These are phyloP conservation scores for Sherardia arvensis DNA, from an alignment of 257 asterid species.

Conservation along the genomic window DNA sequence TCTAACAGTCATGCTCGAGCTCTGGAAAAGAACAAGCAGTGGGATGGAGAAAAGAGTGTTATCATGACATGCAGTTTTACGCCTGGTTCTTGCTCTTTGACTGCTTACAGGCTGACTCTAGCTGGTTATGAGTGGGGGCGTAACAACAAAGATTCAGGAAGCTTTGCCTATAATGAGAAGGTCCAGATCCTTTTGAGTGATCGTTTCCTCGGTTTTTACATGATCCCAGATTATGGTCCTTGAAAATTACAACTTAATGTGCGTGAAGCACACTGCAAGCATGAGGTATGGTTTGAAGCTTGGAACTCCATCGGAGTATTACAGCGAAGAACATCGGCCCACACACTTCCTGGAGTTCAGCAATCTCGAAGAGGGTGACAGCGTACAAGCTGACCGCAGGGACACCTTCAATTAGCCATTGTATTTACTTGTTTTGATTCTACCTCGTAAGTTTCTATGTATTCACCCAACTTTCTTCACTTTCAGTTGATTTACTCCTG, in stretches of 20 bases:
- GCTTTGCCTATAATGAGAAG: constrained; percentile 75
- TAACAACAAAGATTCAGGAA: constrained; percentile 73
- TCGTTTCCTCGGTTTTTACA: constrained; percentile 96
- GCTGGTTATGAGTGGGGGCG: constrained; percentile 98
- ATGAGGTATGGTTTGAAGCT: constrained; percentile 89
- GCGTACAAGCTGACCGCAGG: constrained; percentile 77
- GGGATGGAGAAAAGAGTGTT: constrained; percentile 98
- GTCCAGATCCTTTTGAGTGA: constrained; percentile 98
- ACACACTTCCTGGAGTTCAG: constrained; percentile 94
- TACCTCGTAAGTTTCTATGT: too few relatives aligned
- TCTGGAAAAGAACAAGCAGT: constrained; percentile 77
- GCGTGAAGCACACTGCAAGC: constrained; percentile 75
- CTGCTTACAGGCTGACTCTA: constrained; percentile 85
- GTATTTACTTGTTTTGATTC: too few relatives aligned
- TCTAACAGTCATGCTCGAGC: constrained; percentile 63
- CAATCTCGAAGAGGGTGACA: constrained; percentile 87
- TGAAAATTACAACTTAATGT: constrained; percentile 98
- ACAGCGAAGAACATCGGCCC: constrained; percentile 84
- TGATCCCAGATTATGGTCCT: constrained; percentile 90
- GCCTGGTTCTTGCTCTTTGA: constrained; percentile 93
- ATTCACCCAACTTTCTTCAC: too few relatives aligned
- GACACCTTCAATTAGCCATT: constrained; percentile 19
- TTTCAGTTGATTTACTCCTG: too few relatives aligned
- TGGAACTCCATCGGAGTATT: constrained; percentile 79
- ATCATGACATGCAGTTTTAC: constrained; percentile 96